These are phyloP conservation scores for Salix caprea DNA, from an alignment of 345 rosid species.

Conservation along the genomic window DNA sequence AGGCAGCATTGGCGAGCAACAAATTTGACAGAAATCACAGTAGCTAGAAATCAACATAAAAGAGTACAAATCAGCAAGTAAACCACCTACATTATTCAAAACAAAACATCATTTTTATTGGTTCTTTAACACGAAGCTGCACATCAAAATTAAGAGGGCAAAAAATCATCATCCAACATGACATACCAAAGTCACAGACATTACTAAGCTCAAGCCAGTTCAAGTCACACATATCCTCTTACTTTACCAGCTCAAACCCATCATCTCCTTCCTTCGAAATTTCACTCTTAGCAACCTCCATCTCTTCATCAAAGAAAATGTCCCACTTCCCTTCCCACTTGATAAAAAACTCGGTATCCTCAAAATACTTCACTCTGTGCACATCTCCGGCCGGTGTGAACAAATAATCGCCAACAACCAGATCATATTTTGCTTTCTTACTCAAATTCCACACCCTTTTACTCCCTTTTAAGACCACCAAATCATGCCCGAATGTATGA, in stretches of 20 bases:
- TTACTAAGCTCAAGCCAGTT: neutral
- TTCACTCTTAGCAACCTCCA: constrained; percentile 52
- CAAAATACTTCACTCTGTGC: constrained; percentile 78
- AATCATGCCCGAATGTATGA: constrained; percentile 80
- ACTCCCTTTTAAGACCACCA: constrained; percentile 67
- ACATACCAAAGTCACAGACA: neutral
- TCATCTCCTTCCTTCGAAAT: constrained; percentile 29
- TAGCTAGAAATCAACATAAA: too few relatives aligned
- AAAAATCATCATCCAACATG: too few relatives aligned
- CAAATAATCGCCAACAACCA: constrained; percentile 64
- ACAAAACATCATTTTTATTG: too few relatives aligned
- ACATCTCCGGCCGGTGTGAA: constrained; percentile 80
- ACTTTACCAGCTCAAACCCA: constrained; percentile 20
- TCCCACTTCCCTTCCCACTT: constrained; percentile 96
- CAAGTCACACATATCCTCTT: neutral
- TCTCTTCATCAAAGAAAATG: constrained; percentile 73
- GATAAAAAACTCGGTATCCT: constrained; percentile 79
- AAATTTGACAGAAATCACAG: too few relatives aligned
- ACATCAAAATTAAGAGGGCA: too few relatives aligned
- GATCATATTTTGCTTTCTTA: constrained; percentile 60
- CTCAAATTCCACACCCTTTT: constrained; percentile 74
- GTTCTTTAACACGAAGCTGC: too few relatives aligned
- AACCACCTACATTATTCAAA: too few relatives aligned
- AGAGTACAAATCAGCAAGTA: too few relatives aligned
- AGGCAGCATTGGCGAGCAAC: too few relatives aligned